phyloP scores from a whole-genome alignment of 371 early-diverging fungal genomes.

The Mucor saturninus region DNA sequence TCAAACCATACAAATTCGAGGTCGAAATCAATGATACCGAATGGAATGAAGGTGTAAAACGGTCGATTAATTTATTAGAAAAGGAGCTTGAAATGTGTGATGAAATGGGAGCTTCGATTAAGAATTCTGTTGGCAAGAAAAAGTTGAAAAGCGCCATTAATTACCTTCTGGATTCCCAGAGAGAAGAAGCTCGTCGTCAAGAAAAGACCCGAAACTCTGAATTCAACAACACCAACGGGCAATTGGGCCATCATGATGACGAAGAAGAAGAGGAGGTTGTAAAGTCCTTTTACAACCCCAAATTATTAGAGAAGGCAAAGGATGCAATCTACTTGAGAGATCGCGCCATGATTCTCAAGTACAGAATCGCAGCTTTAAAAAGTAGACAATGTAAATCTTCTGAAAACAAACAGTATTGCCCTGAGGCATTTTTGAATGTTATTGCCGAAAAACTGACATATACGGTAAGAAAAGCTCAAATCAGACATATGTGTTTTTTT shows the following conservation, averaged over 20 bases:
- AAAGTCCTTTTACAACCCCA: conserved; percentile 69
- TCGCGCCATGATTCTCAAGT: conserved; percentile 75
- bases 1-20: conserved; percentile 98
- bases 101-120: conserved; percentile 72
- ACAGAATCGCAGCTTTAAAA: conserved; percentile 79
- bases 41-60: conserved; percentile 89
- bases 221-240: conserved; percentile 23
- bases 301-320: conserved; percentile 78
- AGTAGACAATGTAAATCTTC: conserved; percentile 76
- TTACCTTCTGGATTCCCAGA: conserved; percentile 59
- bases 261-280: conserved; percentile 50
- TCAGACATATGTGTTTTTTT: background rate
- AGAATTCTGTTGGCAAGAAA: conserved; percentile 76
- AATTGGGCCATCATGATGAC: conserved; percentile 12
- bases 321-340: conserved; percentile 80
- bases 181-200: conserved; percentile 57
- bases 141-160: conserved; percentile 86
- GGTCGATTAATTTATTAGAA: conserved; percentile 77
- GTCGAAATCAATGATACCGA: conserved; percentile 90
- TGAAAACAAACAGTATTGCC: conserved; percentile 88
- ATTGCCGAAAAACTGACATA: conserved; percentile 93
- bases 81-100: conserved; percentile 78
- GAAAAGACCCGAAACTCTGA: conserved; percentile 39
- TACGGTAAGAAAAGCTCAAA: conserved; percentile 50
- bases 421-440: conserved; percentile 89